Evolutionary conservation across 2,329 filamentous ascomycete species (phyloP), one percentile per base, ranked within the genome.

Genomic region (Pseudocercospora fuligena): DNA sequence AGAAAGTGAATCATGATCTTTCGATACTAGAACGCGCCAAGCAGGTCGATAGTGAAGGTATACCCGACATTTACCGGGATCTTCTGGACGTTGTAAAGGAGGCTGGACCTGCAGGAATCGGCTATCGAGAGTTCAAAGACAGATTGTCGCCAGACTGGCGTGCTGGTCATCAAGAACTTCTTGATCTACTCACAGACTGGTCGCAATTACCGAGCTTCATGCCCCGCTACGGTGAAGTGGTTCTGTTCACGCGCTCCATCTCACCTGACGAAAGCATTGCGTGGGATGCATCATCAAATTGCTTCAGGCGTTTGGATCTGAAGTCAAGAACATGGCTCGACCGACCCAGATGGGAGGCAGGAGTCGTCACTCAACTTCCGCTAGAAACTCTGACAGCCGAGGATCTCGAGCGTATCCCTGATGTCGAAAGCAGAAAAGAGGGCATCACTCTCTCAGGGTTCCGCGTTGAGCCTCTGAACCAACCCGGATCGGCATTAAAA

Each of bases 131-230:
- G 0, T 83, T 89, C 29, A 51, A 64, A 2, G 86, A 89, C 65
- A 76, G 76, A 0, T 71, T 81, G 16, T 88, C 85, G 25, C 81
- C 87, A 67, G 87, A 89, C 69, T 89, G 87, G 87, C 78, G 82
- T 43, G 80, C 83, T 0, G 84, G 86, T 51, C 79, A 82, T 19
- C 74, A 81, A 3, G 73, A 76, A 5, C 76, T 88, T 0, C 74
- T 78, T 0, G 72, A 78, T 2, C 72, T 82, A 19, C 74, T 88
- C 0, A 75, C 79, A 5, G 79, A 79, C 8, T 73, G 84, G 16
- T 75, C 75, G 3, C 69, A 81, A 8, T 80, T 84, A 53, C 80
- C 83, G 2, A 79, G 82, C 2, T 89, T 84, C 73, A 71, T 85
- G 0, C 87, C 87, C 2, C 82, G 87, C 1, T 70, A 79, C 0